These are phyloP conservation scores for Astrothelium macrocarpum DNA, from an alignment of 495 filamentous ascomycete species.

Conservation along the genomic window DNA sequence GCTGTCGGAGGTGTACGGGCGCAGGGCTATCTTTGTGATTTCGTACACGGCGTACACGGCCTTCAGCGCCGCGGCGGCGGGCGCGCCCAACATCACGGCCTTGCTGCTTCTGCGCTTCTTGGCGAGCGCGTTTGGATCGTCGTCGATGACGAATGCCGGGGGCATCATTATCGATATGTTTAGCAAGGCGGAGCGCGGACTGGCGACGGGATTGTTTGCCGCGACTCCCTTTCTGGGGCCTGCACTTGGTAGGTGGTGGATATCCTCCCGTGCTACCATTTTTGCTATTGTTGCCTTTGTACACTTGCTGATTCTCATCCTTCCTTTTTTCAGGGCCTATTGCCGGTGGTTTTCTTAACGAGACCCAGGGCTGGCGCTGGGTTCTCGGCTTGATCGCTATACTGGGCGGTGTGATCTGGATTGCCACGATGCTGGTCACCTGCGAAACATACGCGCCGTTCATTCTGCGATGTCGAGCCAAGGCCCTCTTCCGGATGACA, in stretches of 20 bases:
- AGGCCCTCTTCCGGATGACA: constrained; percentile 7
- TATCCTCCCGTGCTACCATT: constrained; percentile 6
- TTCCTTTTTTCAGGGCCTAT: constrained; percentile 7
- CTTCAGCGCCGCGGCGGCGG: constrained; percentile 58
- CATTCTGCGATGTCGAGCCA: constrained; percentile 10
- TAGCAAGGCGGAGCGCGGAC: constrained; percentile 48
- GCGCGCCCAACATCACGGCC: constrained; percentile 51
- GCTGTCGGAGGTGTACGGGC: constrained; percentile 61
- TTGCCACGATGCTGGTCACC: constrained; percentile 6
- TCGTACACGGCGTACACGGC: constrained; percentile 55
- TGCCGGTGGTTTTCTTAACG: constrained; percentile 10
- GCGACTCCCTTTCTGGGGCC: constrained; percentile 4
- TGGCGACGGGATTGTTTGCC: constrained; percentile 33
- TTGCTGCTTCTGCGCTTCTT: constrained; percentile 71
- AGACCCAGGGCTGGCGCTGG: constrained; percentile 13
- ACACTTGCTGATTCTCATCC: constrained; percentile 9
- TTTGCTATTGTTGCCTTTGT: neutral
- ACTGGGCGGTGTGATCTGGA: constrained; percentile 10
- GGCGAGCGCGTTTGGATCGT: constrained; percentile 67
- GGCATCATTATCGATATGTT: constrained; percentile 74
- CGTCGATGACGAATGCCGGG: constrained; percentile 61
- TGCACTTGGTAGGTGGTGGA: constrained; percentile 9
- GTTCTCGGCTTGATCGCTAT: constrained; percentile 14
- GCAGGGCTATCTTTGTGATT: constrained; percentile 56
- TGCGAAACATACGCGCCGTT: constrained; percentile 14